Evolutionary conservation across 371 early-diverging fungal species (phyloP).

Genomic region (Coemansia sp.): DNA sequence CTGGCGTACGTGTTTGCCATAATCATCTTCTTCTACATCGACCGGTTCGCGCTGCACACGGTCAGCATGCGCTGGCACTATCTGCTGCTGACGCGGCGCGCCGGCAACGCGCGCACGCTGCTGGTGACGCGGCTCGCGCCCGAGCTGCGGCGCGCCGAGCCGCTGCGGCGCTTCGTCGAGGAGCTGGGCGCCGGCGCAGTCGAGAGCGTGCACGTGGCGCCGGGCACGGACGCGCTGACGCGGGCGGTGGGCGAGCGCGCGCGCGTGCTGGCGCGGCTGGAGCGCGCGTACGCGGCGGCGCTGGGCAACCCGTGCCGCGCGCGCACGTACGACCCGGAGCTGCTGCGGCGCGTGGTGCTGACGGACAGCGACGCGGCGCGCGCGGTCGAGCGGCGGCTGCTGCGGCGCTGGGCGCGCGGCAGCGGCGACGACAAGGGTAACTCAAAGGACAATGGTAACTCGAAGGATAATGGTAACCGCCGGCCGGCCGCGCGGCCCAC

Average conservation of each 20-base stretch:
- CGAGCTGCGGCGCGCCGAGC: constrained; percentile 27
- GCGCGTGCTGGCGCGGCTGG: constrained; percentile 22
- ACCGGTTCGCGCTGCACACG: constrained; percentile 44
- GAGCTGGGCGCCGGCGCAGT: constrained; percentile 42
- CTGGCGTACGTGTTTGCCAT: constrained; percentile 42
- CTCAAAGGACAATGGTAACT: not conserved
- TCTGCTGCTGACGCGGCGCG: constrained; percentile 40
- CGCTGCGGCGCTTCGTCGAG: constrained; percentile 25
- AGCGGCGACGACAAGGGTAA: not conserved
- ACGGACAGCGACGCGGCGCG: constrained; percentile 32
- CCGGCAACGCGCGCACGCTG: constrained; percentile 47
- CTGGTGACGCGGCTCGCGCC: constrained; percentile 45
- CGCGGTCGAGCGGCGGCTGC: constrained; percentile 25
- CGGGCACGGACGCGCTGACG: constrained; percentile 17
- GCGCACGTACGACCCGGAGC: constrained; percentile 41
- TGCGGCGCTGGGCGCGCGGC: constrained; percentile 30
- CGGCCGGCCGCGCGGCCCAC: constrained; percentile 9
- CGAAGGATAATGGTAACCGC: not conserved
- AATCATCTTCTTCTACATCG: constrained; percentile 45
- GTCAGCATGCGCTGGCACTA: constrained; percentile 52
- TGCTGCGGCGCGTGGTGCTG: constrained; percentile 37
- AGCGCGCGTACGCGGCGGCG: constrained; percentile 17
- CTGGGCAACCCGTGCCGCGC: constrained; percentile 50
- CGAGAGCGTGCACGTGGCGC: constrained; percentile 40
- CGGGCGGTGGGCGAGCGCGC: constrained; percentile 28